Evolutionary conservation across 148 eudicot species (phyloP).

Genomic region (Persicaria maculosa): DNA sequence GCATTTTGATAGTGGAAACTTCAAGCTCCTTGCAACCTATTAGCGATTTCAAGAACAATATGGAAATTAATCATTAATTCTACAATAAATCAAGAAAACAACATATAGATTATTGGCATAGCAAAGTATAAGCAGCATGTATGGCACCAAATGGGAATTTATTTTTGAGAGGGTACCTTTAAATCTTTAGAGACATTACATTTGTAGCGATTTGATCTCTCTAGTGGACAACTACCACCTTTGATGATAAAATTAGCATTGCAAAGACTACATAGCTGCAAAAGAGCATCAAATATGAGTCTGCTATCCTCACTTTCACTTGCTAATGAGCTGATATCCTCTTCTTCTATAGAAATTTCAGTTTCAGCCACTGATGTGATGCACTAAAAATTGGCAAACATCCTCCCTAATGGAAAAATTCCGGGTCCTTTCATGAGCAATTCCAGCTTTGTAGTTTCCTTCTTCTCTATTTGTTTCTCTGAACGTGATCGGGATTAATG

Average conservation of each 20-base stretch:
- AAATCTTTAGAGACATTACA: constrained; percentile 76
- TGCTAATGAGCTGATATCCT: constrained; percentile 21
- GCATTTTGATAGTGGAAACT: constrained; percentile 83
- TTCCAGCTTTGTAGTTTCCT: constrained; percentile 71
- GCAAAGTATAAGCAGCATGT: too few relatives aligned
- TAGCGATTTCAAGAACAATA: constrained; percentile 12
- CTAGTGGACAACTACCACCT: constrained; percentile 86
- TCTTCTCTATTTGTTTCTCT: constrained; percentile 52
- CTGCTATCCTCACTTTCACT: constrained; percentile 30
- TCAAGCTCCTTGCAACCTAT: constrained; percentile 84
- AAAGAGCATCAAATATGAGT: constrained; percentile 67
- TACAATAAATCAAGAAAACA: background rate
- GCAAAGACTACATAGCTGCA: constrained; percentile 92
- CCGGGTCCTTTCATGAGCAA: constrained; percentile 88
- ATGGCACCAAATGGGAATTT: background rate
- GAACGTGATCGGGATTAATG: constrained; percentile 26
- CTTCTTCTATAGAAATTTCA: constrained; percentile 44
- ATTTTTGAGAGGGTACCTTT: constrained; percentile 42
- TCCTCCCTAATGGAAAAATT: constrained; percentile 85
- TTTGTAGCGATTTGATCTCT: constrained; percentile 82
- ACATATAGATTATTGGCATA: too few relatives aligned
- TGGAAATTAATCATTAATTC: background rate
- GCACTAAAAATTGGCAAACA: constrained; percentile 83
- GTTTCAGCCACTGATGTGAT: constrained; percentile 58
- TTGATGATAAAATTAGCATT: constrained; percentile 88